Percentiles rank a stretch among this genome's conserved stretches.
Evolutionary conservation across 805 yeast species (phyloP).

Genomic region (Candida verbasci): DNA sequence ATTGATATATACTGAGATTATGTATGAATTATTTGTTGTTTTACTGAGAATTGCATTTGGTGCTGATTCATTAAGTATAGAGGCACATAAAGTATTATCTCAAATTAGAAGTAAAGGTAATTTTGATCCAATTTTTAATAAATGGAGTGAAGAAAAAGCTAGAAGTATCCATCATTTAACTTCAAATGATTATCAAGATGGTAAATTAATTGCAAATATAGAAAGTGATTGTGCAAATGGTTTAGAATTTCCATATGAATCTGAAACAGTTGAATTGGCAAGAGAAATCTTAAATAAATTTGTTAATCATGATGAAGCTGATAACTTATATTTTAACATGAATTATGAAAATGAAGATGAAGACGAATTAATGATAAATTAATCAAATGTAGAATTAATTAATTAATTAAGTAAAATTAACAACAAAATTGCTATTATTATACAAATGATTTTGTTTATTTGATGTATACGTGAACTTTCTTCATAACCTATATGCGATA

Average conservation of each 20-base stretch:
- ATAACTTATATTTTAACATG: conserved; percentile 66
- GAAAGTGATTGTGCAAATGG: conserved; percentile 53
- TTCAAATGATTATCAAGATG: conserved; percentile 10
- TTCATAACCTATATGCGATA: conserved; percentile 2
- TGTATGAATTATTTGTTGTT: conserved; percentile 45
- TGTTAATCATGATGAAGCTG: conserved; percentile 75
- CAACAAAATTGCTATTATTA: conserved; percentile 6
- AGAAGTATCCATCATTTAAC: conserved; percentile 30
- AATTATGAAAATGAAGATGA: conserved; percentile 28
- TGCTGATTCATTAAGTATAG: conserved; percentile 34
- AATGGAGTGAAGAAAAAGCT: conserved; percentile 39
- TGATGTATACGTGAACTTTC: conserved; percentile 10
- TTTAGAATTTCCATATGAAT: conserved; percentile 57
- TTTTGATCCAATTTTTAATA: conserved; percentile 38
- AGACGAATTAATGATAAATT: background rate
- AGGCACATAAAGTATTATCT: conserved; percentile 34
- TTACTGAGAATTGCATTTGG: conserved; percentile 53
- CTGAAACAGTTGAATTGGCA: conserved; percentile 62
- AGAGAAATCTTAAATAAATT: conserved; percentile 65
- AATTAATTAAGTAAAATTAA: too few species aligned
- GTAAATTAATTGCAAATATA: conserved; percentile 21
- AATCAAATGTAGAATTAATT: background rate
- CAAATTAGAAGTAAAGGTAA: conserved; percentile 28
- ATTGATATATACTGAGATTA: conserved; percentile 36
- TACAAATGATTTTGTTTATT: conserved; percentile 7